Conservation (phyloP, 768 basidiomycete species). For the Daedaleopsis nitida region DNA sequence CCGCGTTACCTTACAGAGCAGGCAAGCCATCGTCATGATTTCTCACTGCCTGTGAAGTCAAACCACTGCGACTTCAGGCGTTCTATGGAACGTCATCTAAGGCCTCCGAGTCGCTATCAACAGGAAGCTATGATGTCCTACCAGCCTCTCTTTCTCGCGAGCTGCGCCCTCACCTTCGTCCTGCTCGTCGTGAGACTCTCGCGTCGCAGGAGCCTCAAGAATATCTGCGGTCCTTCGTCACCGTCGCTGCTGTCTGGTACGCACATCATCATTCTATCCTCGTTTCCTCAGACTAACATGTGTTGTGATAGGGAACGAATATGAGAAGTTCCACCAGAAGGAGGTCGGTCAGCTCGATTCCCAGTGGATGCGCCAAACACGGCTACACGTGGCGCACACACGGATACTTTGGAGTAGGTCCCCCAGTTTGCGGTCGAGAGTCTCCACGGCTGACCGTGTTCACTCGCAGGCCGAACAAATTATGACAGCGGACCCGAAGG, state of each 20-base stretch:
- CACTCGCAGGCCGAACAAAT: neutral
- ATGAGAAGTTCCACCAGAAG: conserved; percentile 5
- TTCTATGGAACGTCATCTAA: too few relatives aligned
- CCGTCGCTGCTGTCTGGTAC: neutral
- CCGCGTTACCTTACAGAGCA: too few relatives aligned
- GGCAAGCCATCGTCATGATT: too few relatives aligned
- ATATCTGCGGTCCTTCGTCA: neutral
- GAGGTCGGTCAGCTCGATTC: conserved; percentile 24
- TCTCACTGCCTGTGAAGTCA: too few relatives aligned
- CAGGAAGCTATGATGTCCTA: too few relatives aligned
- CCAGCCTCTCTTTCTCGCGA: neutral
- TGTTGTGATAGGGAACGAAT: conserved; percentile 7
- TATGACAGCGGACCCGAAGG: conserved; percentile 16
- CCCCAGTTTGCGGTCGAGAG: neutral
- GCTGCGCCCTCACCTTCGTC: neutral
- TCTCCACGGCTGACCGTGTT: neutral
- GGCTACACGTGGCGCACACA: conserved; percentile 19
- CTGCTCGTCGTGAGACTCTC: neutral
- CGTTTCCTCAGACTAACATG: neutral
- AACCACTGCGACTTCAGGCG: too few relatives aligned
- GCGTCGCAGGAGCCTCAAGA: neutral
- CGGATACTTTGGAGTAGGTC: conserved; percentile 24
- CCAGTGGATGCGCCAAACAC: conserved; percentile 19
- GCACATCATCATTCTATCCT: neutral
- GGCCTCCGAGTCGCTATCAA: too few relatives aligned